phyloP scores from a whole-genome alignment of 345 rosid genomes.

The Melastoma malabathricum region DNA sequence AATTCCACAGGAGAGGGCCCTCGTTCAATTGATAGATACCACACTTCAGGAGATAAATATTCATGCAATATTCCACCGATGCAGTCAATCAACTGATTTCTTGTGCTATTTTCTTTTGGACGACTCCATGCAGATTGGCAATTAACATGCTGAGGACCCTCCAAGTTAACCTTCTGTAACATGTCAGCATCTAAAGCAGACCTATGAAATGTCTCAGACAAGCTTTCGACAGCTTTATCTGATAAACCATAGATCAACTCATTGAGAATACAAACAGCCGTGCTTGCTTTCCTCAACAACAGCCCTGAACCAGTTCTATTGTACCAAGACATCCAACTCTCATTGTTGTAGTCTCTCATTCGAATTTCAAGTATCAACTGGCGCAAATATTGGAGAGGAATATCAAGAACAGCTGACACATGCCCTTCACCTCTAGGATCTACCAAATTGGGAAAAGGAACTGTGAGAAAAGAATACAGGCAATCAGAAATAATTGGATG shows the following conservation, averaged over 20 bases:
- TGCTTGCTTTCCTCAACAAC: constrained; percentile 66
- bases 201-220: constrained; percentile 43
- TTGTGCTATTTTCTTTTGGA: constrained; percentile 29
- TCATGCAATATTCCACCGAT: constrained; percentile 80
- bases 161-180: constrained; percentile 11
- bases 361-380: constrained; percentile 67
- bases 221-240: constrained; percentile 34
- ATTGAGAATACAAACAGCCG: constrained; percentile 71
- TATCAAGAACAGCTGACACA: constrained; percentile 56
- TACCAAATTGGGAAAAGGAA: constrained; percentile 23
- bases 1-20: constrained; percentile 16
- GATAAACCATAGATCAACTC: constrained; percentile 86
- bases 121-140: constrained; percentile 39
- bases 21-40: constrained; percentile 70
- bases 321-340: constrained; percentile 82
- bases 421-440: constrained; percentile 44
- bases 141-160: constrained; percentile 5
- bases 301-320: constrained; percentile 63
- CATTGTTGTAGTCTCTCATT: constrained; percentile 40
- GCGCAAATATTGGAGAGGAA: constrained; percentile 52
- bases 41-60: constrained; percentile 67
- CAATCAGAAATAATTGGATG: constrained; percentile 6
- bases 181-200: constrained; percentile 20
- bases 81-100: constrained; percentile 49
- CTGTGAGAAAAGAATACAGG: constrained; percentile 12